phyloP scores from a whole-genome alignment of 2,329 filamentous ascomycete genomes.

The Pseudogymnoascus sp. region DNA sequence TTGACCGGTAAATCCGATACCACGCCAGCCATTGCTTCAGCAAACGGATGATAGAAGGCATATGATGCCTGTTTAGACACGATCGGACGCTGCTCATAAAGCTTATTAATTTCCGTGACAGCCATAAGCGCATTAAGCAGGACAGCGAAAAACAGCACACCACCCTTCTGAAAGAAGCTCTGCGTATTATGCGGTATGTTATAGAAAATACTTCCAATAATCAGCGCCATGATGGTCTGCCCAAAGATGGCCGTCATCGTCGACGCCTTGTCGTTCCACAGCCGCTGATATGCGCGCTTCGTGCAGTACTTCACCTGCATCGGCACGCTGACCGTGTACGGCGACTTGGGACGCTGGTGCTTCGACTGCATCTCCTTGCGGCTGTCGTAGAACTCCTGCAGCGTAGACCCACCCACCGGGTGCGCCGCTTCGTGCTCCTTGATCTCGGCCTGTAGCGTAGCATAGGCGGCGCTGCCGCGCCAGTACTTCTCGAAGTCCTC shows the following conservation, averaged over 20 bases:
- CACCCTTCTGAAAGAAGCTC: constrained; percentile 52
- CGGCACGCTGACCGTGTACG: constrained; percentile 67
- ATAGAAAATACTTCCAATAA: constrained; percentile 54
- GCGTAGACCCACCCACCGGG: constrained; percentile 27
- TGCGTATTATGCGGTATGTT: constrained; percentile 41
- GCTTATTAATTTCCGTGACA: constrained; percentile 62
- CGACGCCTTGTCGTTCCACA: constrained; percentile 41
- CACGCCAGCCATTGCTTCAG: constrained; percentile 46
- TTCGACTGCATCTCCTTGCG: constrained; percentile 34
- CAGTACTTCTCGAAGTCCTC: constrained; percentile 48
- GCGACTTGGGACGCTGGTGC: constrained; percentile 57
- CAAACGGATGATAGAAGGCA: constrained; percentile 39
- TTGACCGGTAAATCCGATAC: constrained; percentile 50
- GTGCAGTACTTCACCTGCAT: constrained; percentile 74
- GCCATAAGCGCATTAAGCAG: constrained; percentile 56
- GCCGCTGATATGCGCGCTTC: constrained; percentile 65
- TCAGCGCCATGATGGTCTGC: constrained; percentile 45
- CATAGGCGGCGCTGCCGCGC: constrained; percentile 36
- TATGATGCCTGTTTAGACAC: constrained; percentile 38
- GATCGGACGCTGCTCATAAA: constrained; percentile 38
- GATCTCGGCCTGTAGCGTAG: constrained; percentile 37
- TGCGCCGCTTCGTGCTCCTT: constrained; percentile 40
- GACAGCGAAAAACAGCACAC: constrained; percentile 57
- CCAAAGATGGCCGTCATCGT: constrained; percentile 13
- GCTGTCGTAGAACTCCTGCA: constrained; percentile 32